Evolutionary conservation across 2,329 filamentous ascomycete genomes (phyloP).

Genomic region (Thelonectria blattea): DNA sequence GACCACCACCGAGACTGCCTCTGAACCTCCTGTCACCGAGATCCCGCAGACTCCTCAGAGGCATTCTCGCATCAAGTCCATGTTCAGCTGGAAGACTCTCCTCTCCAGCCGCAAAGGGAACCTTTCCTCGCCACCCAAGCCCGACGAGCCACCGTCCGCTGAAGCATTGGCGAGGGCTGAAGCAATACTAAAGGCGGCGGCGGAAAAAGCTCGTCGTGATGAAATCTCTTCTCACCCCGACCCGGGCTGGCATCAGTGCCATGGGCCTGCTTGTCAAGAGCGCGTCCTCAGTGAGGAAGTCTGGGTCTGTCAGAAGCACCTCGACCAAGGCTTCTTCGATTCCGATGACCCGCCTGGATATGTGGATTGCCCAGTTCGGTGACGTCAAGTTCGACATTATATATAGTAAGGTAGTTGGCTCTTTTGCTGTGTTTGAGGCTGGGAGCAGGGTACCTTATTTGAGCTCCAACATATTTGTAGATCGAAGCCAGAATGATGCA

Average conservation of each 20-base stretch:
- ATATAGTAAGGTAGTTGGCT: not conserved
- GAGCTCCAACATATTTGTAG: too few species aligned
- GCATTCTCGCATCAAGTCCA: conserved; percentile 13
- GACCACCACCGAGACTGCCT: too few species aligned
- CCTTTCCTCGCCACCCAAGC: not conserved
- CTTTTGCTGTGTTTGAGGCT: not conserved
- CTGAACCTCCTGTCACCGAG: not conserved
- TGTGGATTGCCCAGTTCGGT: conserved; percentile 6
- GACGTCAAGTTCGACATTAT: not conserved
- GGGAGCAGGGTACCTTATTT: too few species aligned
- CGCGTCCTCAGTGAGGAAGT: conserved; percentile 10
- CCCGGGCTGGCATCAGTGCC: conserved; percentile 13
- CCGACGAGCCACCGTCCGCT: not conserved
- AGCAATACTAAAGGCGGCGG: not conserved
- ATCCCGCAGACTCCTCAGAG: conserved; percentile 5
- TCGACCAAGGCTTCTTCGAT: conserved; percentile 10
- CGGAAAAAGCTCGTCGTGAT: not conserved
- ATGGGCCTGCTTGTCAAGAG: conserved; percentile 4
- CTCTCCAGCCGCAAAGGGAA: not conserved
- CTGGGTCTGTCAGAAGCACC: conserved; percentile 17
- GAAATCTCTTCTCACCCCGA: not conserved
- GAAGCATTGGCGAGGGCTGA: not conserved
- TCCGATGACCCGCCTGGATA: conserved; percentile 19
- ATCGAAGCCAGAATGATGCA: too few species aligned
- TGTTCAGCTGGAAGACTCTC: conserved; percentile 10